Conservation (phyloP, 495 filamentous ascomycete genomes). For the Neurospora sp. region DNA sequence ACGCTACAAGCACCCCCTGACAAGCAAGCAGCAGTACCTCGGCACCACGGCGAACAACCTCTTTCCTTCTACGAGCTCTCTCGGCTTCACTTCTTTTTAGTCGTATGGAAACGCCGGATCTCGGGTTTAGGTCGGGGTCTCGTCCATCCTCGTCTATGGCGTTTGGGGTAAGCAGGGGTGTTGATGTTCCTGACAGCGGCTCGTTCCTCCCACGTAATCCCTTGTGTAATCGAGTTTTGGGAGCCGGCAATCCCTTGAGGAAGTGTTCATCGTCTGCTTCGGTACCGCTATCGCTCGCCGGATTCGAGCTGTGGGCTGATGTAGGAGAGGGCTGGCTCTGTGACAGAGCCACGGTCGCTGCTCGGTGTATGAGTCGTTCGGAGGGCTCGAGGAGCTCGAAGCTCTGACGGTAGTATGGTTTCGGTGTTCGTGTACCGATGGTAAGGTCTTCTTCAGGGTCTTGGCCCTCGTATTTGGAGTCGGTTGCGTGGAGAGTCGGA, state of each 20-base stretch:
- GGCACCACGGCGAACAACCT: conserved; percentile 31
- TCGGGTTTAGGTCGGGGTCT: not conserved
- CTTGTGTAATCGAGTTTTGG: conserved; percentile 59
- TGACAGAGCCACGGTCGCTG: not conserved
- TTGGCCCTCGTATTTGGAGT: conserved; percentile 8
- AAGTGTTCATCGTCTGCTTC: conserved; percentile 85
- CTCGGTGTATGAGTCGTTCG: conserved; percentile 15
- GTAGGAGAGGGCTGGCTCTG: conserved; percentile 9
- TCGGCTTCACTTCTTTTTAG: conserved; percentile 21
- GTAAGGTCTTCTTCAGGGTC: conserved; percentile 28
- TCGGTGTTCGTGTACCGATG: conserved; percentile 60
- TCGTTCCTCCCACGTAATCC: conserved; percentile 52
- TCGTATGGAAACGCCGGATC: not conserved
- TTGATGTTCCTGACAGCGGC: conserved; percentile 37
- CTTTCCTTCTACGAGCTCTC: conserved; percentile 31
- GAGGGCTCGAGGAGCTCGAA: conserved; percentile 39
- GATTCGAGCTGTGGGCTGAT: conserved; percentile 37
- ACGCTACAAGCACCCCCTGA: conserved; percentile 27
- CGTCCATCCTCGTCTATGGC: conserved; percentile 45
- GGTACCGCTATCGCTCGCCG: conserved; percentile 77
- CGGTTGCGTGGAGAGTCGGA: conserved; percentile 2
- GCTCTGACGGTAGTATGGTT: conserved; percentile 58
- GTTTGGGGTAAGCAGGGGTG: conserved; percentile 50
- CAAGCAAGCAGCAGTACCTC: conserved; percentile 36
- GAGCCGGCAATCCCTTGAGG: conserved; percentile 71